Conservation (phyloP, 495 filamentous ascomycete species). For the Aspergillus conjunctus region DNA sequence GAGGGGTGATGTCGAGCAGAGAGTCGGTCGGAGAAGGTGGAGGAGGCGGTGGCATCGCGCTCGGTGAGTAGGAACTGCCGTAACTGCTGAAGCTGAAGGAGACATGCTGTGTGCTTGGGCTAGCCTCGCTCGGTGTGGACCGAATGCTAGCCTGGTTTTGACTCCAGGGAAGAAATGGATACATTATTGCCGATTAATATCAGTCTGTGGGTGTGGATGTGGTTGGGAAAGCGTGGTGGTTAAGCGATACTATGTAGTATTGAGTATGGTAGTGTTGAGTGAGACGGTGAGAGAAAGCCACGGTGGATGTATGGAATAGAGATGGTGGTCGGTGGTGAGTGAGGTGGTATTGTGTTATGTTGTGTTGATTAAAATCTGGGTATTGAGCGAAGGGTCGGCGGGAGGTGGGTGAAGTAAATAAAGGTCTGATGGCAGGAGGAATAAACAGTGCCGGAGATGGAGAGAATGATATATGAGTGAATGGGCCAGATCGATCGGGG, state of each 20-base stretch:
- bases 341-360: not conserved
- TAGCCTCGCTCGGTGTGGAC: slow-evolving; percentile 28
- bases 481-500: slow-evolving; percentile 32
- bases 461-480: slow-evolving; percentile 21
- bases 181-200: slow-evolving; percentile 14
- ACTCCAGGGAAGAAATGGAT: slow-evolving; percentile 31
- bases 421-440: slow-evolving; percentile 12
- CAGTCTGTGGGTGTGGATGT: slow-evolving; percentile 3
- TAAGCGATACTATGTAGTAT: slow-evolving; percentile 6
- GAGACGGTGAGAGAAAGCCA: not conserved
- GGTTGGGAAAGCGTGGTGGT: not conserved
- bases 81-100: slow-evolving; percentile 48
- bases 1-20: slow-evolving; percentile 47
- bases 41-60: slow-evolving; percentile 41
- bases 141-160: slow-evolving; percentile 27
- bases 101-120: slow-evolving; percentile 36
- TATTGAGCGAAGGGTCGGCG: not conserved
- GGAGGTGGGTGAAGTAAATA: slow-evolving; percentile 18
- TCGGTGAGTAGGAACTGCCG: slow-evolving; percentile 40
- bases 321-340: not conserved
- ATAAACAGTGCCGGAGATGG: slow-evolving; percentile 19
- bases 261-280: not conserved
- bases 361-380: slow-evolving; percentile 2
- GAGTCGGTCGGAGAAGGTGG: slow-evolving; percentile 45
- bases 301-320: not conserved